These are phyloP conservation scores for Ceratobasidium sp. DNA, from an alignment of 1,284 basidiomycete species.

Conservation along the genomic window DNA sequence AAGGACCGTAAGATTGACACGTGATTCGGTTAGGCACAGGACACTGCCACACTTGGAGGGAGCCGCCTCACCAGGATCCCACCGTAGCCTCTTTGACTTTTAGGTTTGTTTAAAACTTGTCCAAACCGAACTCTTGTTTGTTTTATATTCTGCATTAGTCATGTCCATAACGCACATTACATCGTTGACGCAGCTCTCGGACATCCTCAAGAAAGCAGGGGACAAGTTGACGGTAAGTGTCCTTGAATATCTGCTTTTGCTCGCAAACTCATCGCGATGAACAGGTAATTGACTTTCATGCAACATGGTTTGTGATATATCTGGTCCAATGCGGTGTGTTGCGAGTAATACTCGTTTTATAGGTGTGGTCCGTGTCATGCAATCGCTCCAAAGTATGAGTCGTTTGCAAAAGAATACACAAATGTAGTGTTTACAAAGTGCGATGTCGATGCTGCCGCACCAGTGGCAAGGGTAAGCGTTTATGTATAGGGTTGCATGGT, in stretches of 20 bases:
- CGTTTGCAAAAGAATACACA: conserved; percentile 66
- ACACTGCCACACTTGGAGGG: no score
- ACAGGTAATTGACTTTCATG: conserved; percentile 84
- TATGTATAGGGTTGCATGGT: neutral
- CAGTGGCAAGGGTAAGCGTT: conserved; percentile 24
- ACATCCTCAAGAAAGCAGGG: conserved; percentile 62
- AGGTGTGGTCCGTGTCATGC: conserved; percentile 84
- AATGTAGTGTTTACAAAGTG: conserved; percentile 80
- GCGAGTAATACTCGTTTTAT: neutral
- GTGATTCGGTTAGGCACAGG: no score
- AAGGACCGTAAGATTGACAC: no score
- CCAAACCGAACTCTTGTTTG: neutral
- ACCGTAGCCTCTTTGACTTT: no score
- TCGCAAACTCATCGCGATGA: conserved; percentile 1
- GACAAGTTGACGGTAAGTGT: conserved; percentile 69
- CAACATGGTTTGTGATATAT: conserved; percentile 62
- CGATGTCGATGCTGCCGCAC: conserved; percentile 69
- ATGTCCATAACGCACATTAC: conserved; percentile 58
- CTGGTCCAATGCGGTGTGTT: neutral
- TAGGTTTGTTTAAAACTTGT: no score
- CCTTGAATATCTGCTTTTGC: neutral
- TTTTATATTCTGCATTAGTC: neutral
- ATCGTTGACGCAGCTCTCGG: conserved; percentile 66
- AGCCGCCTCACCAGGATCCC: no score
- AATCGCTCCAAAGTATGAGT: conserved; percentile 75